Evolutionary conservation across 768 basidiomycete genomes (phyloP).

Genomic region (Antrodiella citrinella): DNA sequence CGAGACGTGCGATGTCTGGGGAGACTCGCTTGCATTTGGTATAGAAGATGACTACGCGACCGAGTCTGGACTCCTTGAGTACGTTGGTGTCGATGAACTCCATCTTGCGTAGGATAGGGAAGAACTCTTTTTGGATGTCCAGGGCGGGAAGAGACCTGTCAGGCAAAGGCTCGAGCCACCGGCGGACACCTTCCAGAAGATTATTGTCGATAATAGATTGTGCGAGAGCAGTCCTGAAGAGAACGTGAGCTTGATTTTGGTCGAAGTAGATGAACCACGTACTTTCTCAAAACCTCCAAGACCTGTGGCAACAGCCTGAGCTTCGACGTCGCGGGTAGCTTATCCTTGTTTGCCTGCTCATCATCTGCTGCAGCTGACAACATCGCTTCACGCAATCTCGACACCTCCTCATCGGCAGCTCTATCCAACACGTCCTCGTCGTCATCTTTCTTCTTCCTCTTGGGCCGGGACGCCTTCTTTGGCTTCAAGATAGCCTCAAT

Average conservation of each 20-base stretch:
- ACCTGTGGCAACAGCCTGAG: constrained; percentile 81
- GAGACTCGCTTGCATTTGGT: constrained; percentile 90
- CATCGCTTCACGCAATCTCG: constrained; percentile 85
- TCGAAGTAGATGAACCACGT: constrained; percentile 19
- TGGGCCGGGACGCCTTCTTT: constrained; percentile 57
- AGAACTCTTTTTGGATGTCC: constrained; percentile 91
- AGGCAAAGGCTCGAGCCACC: constrained; percentile 92
- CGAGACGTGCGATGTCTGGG: constrained; percentile 70
- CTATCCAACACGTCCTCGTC: constrained; percentile 76
- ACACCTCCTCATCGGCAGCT: constrained; percentile 87
- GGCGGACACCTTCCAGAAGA: constrained; percentile 78
- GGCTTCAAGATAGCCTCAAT: constrained; percentile 84
- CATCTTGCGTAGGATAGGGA: constrained; percentile 79
- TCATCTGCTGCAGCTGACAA: constrained; percentile 80
- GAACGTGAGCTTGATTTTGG: background rate
- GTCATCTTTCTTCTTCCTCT: constrained; percentile 64
- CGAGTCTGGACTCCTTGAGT: constrained; percentile 86
- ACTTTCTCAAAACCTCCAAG: constrained; percentile 92
- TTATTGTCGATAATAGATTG: constrained; percentile 96
- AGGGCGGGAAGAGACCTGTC: constrained; percentile 90
- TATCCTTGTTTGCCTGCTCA: constrained; percentile 67
- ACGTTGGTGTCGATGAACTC: constrained; percentile 85
- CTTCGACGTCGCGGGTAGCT: constrained; percentile 78
- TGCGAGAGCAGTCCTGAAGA: constrained; percentile 63
- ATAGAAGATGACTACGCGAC: constrained; percentile 89